phyloP scores from a whole-genome alignment of 2,329 filamentous ascomycete species.

The Neonectria neomacrospora region DNA sequence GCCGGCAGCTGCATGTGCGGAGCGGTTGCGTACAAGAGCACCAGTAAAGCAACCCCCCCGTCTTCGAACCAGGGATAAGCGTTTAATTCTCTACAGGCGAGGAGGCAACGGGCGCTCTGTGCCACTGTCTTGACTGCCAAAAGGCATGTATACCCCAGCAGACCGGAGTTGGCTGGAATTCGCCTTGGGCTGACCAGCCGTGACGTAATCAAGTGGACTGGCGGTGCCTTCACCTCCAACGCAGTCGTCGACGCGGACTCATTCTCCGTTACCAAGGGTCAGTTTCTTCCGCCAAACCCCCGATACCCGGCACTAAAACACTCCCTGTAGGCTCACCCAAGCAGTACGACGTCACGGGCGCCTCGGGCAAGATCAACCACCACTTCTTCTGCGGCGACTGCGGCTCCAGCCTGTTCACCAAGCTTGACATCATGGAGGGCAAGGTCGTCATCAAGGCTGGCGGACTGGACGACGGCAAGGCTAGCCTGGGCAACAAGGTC shows the following conservation, averaged over 20 bases:
- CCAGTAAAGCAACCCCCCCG: slow-evolving; percentile 36
- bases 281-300: neutral
- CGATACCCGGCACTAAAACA: neutral
- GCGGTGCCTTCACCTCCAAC: slow-evolving; percentile 66
- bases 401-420: slow-evolving; percentile 62
- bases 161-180: neutral
- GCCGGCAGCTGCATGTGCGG: slow-evolving; percentile 53
- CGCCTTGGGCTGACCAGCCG: neutral
- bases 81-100: slow-evolving; percentile 49
- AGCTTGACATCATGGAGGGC: slow-evolving; percentile 64
- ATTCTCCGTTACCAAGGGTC: slow-evolving; percentile 63
- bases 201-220: slow-evolving; percentile 54
- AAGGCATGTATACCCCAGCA: slow-evolving; percentile 53
- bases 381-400: slow-evolving; percentile 66
- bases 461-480: slow-evolving; percentile 59
- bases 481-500: slow-evolving; percentile 55
- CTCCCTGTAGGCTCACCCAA: slow-evolving; percentile 55
- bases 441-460: slow-evolving; percentile 63
- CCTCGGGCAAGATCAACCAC: slow-evolving; percentile 64
- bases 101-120: slow-evolving; percentile 57
- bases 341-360: slow-evolving; percentile 58
- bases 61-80: neutral
- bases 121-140: slow-evolving; percentile 65
- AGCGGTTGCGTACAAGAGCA: slow-evolving; percentile 49
- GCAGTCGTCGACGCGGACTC: slow-evolving; percentile 57